A percentile compares a stretch with the other conserved stretches of the same genome.
These are phyloP conservation scores for Alternaria solani DNA, from an alignment of 2,329 filamentous ascomycete species.

Conservation along the genomic window DNA sequence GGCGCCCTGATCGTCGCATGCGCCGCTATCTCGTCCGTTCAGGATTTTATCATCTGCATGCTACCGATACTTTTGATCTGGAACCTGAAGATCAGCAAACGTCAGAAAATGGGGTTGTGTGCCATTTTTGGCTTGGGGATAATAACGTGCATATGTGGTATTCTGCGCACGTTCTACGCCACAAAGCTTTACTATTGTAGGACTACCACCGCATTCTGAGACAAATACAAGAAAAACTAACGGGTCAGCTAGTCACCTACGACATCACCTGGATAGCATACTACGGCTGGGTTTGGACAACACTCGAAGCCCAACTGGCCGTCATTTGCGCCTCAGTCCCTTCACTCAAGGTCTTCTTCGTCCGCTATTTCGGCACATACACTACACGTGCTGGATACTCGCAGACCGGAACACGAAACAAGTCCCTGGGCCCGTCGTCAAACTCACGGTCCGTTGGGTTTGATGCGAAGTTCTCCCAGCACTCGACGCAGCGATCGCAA, in stretches of 20 bases:
- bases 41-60: conserved; percentile 52
- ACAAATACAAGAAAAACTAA: not conserved
- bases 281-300: conserved; percentile 53
- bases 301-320: conserved; percentile 52
- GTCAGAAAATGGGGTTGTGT: conserved; percentile 56
- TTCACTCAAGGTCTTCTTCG: conserved; percentile 55
- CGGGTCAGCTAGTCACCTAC: conserved; percentile 33
- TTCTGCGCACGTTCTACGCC: conserved; percentile 51
- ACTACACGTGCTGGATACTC: conserved; percentile 20
- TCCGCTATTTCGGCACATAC: conserved; percentile 47
- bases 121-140: conserved; percentile 56
- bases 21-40: conserved; percentile 50
- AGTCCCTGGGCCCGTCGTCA: not conserved
- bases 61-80: conserved; percentile 56
- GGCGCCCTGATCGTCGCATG: conserved; percentile 50
- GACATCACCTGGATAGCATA: conserved; percentile 54
- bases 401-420: conserved; percentile 10
- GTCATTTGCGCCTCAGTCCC: conserved; percentile 55
- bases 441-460: not conserved
- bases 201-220: not conserved
- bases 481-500: conserved; percentile 1
- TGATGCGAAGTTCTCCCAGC: not conserved
- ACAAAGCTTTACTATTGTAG: conserved; percentile 40
- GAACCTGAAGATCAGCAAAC: conserved; percentile 53
- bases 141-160: conserved; percentile 48